phyloP scores from a whole-genome alignment of 805 yeast species.

The Brettanomyces sp. region DNA sequence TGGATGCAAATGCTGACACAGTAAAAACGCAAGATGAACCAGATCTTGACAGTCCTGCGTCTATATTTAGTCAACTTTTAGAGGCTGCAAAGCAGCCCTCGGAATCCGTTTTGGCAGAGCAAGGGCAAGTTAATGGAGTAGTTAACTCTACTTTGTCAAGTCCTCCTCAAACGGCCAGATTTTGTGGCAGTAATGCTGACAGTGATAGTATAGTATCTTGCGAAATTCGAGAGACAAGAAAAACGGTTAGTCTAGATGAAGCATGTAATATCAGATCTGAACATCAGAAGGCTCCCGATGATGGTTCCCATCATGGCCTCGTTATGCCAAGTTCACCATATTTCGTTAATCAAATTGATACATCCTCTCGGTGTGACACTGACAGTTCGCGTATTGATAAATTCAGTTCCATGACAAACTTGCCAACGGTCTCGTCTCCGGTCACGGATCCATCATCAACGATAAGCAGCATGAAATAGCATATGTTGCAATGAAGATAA shows the following conservation, averaged over 20 bases:
- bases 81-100: slow-evolving; percentile 1
- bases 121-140: background rate
- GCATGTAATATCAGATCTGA: background rate
- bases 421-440: slow-evolving; percentile 21
- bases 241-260: background rate
- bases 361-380: slow-evolving; percentile 9
- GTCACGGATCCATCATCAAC: slow-evolving; percentile 16
- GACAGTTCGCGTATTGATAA: slow-evolving; percentile 17
- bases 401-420: slow-evolving; percentile 11
- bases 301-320: too few species aligned
- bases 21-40: slow-evolving; percentile 4
- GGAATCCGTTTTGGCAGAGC: background rate
- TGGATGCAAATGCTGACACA: slow-evolving; percentile 16
- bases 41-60: background rate
- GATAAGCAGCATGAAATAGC: background rate
- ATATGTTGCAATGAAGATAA: too few species aligned
- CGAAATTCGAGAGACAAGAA: background rate
- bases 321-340: slow-evolving; percentile 28
- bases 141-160: too few species aligned
- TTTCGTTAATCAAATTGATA: slow-evolving; percentile 11
- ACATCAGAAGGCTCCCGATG: background rate
- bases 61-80: background rate
- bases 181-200: too few species aligned
- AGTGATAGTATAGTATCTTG: too few species aligned
- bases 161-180: too few species aligned